phyloP scores from a whole-genome alignment of 208 protist genomes.

The Trypanosoma cruzi region DNA sequence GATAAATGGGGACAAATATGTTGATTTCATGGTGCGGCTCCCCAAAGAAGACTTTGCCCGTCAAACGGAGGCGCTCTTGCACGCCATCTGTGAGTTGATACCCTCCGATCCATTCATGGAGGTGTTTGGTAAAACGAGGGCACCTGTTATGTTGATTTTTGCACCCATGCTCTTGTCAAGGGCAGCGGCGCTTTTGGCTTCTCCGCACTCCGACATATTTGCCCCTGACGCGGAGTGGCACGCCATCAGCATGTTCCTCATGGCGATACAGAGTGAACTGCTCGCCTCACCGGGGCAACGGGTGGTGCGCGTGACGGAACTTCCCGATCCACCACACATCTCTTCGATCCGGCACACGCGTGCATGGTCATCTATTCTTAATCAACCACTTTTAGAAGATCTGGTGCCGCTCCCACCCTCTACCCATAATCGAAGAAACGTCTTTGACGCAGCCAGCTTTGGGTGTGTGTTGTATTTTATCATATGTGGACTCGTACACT shows the following conservation, averaged over 20 bases:
- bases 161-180: conserved; percentile 6
- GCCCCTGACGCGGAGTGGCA: neutral
- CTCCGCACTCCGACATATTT: neutral
- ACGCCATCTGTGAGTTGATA: neutral
- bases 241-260: conserved; percentile 3
- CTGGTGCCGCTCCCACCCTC: conserved; percentile 4
- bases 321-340: conserved; percentile 11
- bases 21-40: neutral
- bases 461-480: conserved; percentile 10
- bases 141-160: conserved; percentile 16
- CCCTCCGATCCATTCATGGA: neutral
- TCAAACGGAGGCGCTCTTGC: neutral
- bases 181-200: conserved; percentile 3
- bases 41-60: neutral
- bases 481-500: conserved; percentile 19
- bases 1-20: conserved; percentile 5
- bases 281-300: conserved; percentile 19
- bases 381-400: conserved; percentile 6
- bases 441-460: conserved; percentile 6
- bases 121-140: conserved; percentile 9
- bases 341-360: neutral
- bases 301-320: neutral
- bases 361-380: conserved; percentile 11
- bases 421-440: neutral
- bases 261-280: conserved; percentile 4